These are phyloP conservation scores for Aspergillus sp. DNA, from an alignment of 2,329 filamentous ascomycete species.

Conservation along the genomic window DNA sequence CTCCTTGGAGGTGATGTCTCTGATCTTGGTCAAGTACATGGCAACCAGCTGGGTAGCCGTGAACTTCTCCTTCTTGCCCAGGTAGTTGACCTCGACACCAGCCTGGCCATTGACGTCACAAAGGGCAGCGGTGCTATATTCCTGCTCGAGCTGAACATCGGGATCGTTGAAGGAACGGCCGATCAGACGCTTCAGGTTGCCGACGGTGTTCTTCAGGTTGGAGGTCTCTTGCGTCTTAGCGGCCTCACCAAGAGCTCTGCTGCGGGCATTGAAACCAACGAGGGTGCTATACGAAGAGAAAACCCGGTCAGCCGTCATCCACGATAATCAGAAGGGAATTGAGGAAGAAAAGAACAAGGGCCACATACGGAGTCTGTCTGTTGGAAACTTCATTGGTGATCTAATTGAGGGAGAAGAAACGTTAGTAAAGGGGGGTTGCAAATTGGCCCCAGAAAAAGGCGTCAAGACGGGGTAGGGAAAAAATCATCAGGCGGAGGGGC, in stretches of 20 bases:
- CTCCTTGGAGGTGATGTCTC: constrained; percentile 81
- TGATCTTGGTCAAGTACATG: constrained; percentile 96
- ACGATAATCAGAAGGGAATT: background rate
- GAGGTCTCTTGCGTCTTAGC: constrained; percentile 99
- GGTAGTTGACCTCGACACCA: constrained; percentile 87
- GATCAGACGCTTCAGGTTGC: constrained; percentile 85
- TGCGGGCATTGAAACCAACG: constrained; percentile 92
- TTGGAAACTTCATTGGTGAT: constrained; percentile 99
- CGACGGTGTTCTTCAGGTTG: constrained; percentile 98
- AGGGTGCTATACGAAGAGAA: constrained; percentile 65
- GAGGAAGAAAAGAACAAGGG: constrained; percentile 14
- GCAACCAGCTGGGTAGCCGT: constrained; percentile 88
- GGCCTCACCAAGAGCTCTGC: constrained; percentile 87
- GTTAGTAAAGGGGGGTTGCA: constrained; percentile 13
- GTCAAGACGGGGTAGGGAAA: background rate
- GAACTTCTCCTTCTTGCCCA: constrained; percentile 94
- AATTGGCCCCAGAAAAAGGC: background rate
- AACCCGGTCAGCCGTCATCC: constrained; percentile 14
- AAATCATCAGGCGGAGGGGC: constrained; percentile 16
- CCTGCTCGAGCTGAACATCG: constrained; percentile 88
- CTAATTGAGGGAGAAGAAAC: constrained; percentile 46
- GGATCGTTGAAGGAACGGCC: constrained; percentile 85
- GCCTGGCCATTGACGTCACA: constrained; percentile 92
- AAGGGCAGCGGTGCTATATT: constrained; percentile 81
- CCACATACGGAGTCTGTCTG: constrained; percentile 89